Base-by-base conservation (phyloP, 2,329 filamentous ascomycete genomes). In the Massarina eburnea region DNA sequence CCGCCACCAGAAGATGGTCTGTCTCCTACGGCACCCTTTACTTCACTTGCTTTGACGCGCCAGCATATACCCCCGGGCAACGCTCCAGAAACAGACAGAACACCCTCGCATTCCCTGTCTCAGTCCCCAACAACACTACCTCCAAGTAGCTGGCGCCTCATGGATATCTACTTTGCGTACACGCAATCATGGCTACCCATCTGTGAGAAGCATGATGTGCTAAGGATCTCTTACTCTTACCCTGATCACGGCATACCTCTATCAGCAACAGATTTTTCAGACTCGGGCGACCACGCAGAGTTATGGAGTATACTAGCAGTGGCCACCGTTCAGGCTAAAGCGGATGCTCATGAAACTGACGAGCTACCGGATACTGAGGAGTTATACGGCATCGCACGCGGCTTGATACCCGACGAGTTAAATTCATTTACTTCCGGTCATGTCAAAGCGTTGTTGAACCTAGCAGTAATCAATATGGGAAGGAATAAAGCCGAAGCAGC, bases 171-270 rank as follows among this genome's bases (percentile, higher is more conserved):
- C 62, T 87, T 89, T 48, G 81, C 85, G 1, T 89, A 88, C 56
- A 88, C 84, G 0, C 85, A 91, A 62, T 83, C 80, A 42, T 91
- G 88, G 88, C 76, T 91, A 20, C 88, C 88, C 0, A 83, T 91
- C 20, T 74, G 86, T 9, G 84, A 89, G 52, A 86, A 84, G 51
- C 80, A 85, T 39, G 77, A 79, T 33, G 72, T 88, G 4, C 71
- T 85, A 22, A 78, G 78, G 20, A 71, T 76, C 3, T 79, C 77
- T n/a, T 83, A 82, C 57, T 72, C 76, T 6, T 81, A 80, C 56
- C 75, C 76, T 36, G 39, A 75, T 56, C 45, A 74, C 63, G 46
- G 79, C 19, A 54, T 74, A n/a, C 40, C 52, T 1, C 49, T 64
- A 8, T 49, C 51, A 10, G 37, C 54, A 3, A 51, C 57, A 8